A percentile compares a stretch with the other conserved stretches of the same genome.
Conservation (phyloP, 768 basidiomycete genomes). For the Xerocomellus chrysenteron region DNA sequence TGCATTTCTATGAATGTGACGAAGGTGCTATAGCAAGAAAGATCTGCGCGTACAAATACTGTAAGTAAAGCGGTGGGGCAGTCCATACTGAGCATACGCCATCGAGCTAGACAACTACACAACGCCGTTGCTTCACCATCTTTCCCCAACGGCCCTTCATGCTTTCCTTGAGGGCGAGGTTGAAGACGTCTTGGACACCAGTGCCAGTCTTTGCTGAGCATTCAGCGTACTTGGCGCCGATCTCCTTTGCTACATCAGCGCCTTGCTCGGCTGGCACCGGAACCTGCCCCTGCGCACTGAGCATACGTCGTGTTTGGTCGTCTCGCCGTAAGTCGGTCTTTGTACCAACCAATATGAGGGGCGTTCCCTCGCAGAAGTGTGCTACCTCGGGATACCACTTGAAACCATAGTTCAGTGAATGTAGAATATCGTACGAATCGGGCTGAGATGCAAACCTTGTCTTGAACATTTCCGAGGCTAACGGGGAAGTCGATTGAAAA, state of each 20-base stretch:
- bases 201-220: constrained; percentile 91
- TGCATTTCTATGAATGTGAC: constrained; percentile 7
- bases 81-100: constrained; percentile 13
- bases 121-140: constrained; percentile 65
- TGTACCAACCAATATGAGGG: constrained; percentile 88
- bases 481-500: constrained; percentile 94
- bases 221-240: constrained; percentile 91
- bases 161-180: constrained; percentile 84
- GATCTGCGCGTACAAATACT: constrained; percentile 34
- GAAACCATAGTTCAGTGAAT: constrained; percentile 9
- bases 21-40: constrained; percentile 24
- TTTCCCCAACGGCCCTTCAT: constrained; percentile 79
- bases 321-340: constrained; percentile 91
- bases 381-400: constrained; percentile 94
- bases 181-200: constrained; percentile 91
- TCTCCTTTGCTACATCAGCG: constrained; percentile 81
- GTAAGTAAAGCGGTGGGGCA: constrained; percentile 9
- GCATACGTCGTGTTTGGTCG: constrained; percentile 81
- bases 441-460: constrained; percentile 57
- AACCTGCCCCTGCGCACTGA: constrained; percentile 82
- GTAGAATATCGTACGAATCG: constrained; percentile 1
- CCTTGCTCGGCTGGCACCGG: constrained; percentile 87
- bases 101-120: constrained; percentile 53
- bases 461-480: constrained; percentile 86
- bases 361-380: constrained; percentile 88